Evolutionary conservation across 441 rosid species (phyloP).

Genomic region (Bocquillonia castaneifolia): DNA sequence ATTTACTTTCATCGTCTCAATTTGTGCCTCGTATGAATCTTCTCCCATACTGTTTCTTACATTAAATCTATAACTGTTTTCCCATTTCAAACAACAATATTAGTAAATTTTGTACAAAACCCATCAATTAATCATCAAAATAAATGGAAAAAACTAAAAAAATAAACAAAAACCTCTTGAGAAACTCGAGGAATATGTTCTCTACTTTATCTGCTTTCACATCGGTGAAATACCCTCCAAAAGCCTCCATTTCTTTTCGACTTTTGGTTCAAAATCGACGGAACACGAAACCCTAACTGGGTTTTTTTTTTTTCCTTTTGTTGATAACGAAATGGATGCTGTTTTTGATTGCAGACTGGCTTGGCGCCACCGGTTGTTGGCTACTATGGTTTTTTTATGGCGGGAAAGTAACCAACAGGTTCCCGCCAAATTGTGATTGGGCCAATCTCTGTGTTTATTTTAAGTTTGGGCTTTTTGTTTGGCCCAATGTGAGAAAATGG

Average conservation of each 20-base stretch:
- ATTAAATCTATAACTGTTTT: conserved; percentile 52
- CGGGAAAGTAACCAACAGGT: conserved; percentile 26
- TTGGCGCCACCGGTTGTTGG: neutral
- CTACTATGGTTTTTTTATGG: conserved; percentile 13
- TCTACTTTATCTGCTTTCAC: conserved; percentile 84
- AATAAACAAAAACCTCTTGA: conserved; percentile 46
- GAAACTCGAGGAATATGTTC: conserved; percentile 79
- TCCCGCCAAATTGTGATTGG: conserved; percentile 34
- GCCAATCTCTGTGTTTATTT: no score
- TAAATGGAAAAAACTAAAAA: no score
- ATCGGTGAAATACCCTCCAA: conserved; percentile 64
- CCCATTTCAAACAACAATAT: neutral
- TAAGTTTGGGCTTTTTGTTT: neutral
- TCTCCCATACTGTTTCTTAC: conserved; percentile 40
- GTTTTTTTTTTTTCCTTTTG: no score
- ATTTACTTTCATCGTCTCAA: conserved; percentile 60
- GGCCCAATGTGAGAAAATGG: no score
- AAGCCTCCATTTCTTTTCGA: conserved; percentile 53
- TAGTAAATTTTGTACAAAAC: no score
- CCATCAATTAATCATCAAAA: neutral
- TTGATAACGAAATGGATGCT: neutral
- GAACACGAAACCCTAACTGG: neutral
- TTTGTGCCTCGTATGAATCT: conserved; percentile 62
- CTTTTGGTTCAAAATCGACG: neutral
- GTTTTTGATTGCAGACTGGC: neutral